Percentiles rank a stretch among this genome's conserved stretches.
Conservation (phyloP, 352 stramenopile genomes). For the Thraustotheca clavata region DNA sequence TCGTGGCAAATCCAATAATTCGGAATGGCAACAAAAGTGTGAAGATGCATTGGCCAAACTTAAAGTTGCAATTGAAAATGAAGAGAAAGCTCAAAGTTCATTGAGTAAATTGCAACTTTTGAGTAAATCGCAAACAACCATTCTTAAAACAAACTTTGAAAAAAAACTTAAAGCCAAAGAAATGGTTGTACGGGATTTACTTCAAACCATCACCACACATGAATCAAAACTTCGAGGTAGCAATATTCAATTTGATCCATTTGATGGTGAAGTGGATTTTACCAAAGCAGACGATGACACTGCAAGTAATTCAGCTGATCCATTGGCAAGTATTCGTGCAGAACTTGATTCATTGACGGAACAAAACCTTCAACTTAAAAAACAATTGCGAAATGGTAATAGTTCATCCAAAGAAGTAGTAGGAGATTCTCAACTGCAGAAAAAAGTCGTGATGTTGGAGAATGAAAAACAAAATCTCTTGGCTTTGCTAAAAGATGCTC, state of each 20-base stretch:
- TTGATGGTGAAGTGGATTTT: background rate
- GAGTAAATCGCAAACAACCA: slow-evolving; percentile 77
- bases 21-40: slow-evolving; percentile 29
- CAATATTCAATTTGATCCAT: slow-evolving; percentile 34
- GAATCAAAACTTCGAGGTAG: slow-evolving; percentile 48
- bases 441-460: slow-evolving; percentile 41
- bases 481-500: slow-evolving; percentile 50
- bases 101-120: slow-evolving; percentile 72
- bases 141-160: slow-evolving; percentile 75
- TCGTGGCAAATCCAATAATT: slow-evolving; percentile 11
- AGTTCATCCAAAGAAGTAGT: slow-evolving; percentile 20
- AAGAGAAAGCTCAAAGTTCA: slow-evolving; percentile 70
- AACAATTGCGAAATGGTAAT: slow-evolving; percentile 1
- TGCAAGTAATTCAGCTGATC: too few species aligned
- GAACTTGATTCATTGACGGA: slow-evolving; percentile 19
- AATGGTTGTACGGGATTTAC: slow-evolving; percentile 51
- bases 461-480: slow-evolving; percentile 44
- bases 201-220: slow-evolving; percentile 46
- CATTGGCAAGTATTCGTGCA: background rate
- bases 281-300: slow-evolving; percentile 38
- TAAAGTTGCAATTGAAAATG: slow-evolving; percentile 43
- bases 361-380: slow-evolving; percentile 13
- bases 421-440: slow-evolving; percentile 27
- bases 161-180: slow-evolving; percentile 73
- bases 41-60: slow-evolving; percentile 56